A percentile compares a stretch with the other conserved stretches of the same genome.
Conservation (phyloP, 352 stramenopile genomes). For the Phytophthora hibernalis region DNA sequence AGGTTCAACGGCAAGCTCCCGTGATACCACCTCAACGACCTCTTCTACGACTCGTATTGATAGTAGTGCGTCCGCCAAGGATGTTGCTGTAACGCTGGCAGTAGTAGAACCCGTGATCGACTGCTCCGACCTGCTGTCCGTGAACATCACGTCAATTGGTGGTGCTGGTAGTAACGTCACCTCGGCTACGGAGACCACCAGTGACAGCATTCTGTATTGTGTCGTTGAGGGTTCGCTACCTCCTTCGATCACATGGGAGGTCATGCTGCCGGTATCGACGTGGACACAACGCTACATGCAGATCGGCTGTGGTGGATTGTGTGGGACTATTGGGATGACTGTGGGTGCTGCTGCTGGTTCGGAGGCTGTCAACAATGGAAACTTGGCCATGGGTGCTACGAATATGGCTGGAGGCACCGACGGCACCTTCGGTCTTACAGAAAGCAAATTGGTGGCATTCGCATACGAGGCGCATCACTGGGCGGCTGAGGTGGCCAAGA, state of each 20-base stretch:
- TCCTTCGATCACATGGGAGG: background rate
- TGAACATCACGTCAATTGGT: background rate
- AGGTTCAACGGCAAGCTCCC: background rate
- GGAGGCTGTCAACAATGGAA: background rate
- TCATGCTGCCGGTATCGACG: background rate
- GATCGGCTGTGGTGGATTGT: background rate
- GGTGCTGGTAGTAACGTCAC: background rate
- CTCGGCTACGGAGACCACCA: background rate
- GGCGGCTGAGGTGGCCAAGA: conserved; percentile 43
- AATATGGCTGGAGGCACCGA: background rate
- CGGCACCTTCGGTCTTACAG: too few relatives aligned
- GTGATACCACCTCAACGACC: background rate
- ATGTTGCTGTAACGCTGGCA: background rate
- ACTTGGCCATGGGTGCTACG: background rate
- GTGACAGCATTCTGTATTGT: background rate
- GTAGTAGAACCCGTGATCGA: background rate
- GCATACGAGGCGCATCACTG: conserved; percentile 49
- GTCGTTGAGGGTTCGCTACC: background rate
- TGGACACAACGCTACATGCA: background rate
- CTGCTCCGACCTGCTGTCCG: background rate
- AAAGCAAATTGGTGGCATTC: conserved; percentile 41
- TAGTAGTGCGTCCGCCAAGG: background rate
- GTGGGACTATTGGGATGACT: background rate
- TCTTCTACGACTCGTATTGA: background rate
- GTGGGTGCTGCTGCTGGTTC: background rate